These are phyloP conservation scores for Phytophthora pinifolia DNA, from an alignment of 352 stramenopile species.

Conservation along the genomic window DNA sequence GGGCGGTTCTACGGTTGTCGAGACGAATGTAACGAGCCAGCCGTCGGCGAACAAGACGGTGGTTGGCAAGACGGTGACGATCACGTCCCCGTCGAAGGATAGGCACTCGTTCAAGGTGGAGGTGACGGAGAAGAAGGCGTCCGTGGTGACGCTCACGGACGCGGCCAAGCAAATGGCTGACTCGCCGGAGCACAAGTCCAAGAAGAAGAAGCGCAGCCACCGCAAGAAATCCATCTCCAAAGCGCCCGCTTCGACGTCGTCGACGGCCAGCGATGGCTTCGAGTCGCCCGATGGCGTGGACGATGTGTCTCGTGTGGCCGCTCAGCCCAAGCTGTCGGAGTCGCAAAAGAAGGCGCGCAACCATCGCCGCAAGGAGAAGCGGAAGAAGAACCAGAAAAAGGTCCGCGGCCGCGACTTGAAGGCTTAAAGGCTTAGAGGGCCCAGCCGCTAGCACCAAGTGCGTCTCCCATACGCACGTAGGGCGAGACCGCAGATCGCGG, in stretches of 20 bases:
- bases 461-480: slow-evolving; percentile 20
- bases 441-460: slow-evolving; percentile 23
- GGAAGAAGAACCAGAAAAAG: slow-evolving; percentile 72
- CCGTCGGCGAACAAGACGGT: slow-evolving; percentile 32
- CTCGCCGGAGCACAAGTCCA: slow-evolving; percentile 21
- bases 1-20: slow-evolving; percentile 24
- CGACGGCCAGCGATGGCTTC: slow-evolving; percentile 30
- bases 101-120: slow-evolving; percentile 35
- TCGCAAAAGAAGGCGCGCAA: slow-evolving; percentile 71
- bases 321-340: slow-evolving; percentile 45
- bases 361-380: slow-evolving; percentile 75
- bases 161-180: slow-evolving; percentile 20
- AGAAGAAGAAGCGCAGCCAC: slow-evolving; percentile 43
- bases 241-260: slow-evolving; percentile 19
- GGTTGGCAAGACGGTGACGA: slow-evolving; percentile 38
- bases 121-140: slow-evolving; percentile 36
- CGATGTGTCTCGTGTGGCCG: slow-evolving; percentile 22
- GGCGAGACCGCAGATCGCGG: too few species aligned
- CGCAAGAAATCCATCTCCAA: slow-evolving; percentile 28
- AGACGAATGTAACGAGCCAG: slow-evolving; percentile 36
- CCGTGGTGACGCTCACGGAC: slow-evolving; percentile 22
- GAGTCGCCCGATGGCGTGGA: slow-evolving; percentile 39
- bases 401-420: slow-evolving; percentile 33
- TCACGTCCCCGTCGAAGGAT: slow-evolving; percentile 31
- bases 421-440: slow-evolving; percentile 25